Evolutionary conservation across 148 eudicot genomes (phyloP).

Genomic region (Nepenthes mirabilis): DNA sequence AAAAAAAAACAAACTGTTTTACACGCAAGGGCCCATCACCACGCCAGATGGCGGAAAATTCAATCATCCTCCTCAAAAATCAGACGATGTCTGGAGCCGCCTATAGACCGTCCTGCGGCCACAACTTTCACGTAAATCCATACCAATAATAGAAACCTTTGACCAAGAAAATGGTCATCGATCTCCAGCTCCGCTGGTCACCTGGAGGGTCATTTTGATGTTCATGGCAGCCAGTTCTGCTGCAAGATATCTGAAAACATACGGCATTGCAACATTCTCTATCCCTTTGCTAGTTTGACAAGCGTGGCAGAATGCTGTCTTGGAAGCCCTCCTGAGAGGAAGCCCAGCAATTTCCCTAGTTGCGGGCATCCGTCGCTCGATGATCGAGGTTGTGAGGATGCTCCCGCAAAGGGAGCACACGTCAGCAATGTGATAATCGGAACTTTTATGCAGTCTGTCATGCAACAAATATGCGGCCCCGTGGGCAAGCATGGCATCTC

Average conservation of each 20-base stretch:
- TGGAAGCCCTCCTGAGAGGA: slow-evolving; percentile 49
- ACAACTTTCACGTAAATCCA: no score
- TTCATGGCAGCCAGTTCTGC: slow-evolving; percentile 97
- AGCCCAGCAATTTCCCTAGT: slow-evolving; percentile 45
- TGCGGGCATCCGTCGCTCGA: slow-evolving; percentile 33
- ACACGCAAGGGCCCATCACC: no score
- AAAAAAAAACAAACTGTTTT: no score
- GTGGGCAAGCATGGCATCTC: slow-evolving; percentile 89
- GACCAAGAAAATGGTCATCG: slow-evolving; percentile 1
- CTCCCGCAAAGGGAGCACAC: slow-evolving; percentile 92
- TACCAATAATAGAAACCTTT: no score
- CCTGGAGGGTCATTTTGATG: slow-evolving; percentile 63
- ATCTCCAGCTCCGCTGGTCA: slow-evolving; percentile 37
- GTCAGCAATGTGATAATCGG: slow-evolving; percentile 86
- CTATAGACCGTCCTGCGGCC: no score
- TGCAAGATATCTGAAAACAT: slow-evolving; percentile 69
- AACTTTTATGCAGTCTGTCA: slow-evolving; percentile 76
- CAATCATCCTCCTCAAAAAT: no score
- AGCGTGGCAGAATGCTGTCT: slow-evolving; percentile 55
- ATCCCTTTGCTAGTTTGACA: slow-evolving; percentile 77
- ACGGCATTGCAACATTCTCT: slow-evolving; percentile 97
- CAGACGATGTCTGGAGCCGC: no score
- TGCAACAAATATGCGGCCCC: slow-evolving; percentile 86
- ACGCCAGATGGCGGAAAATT: no score
- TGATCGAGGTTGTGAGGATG: slow-evolving; percentile 44